Percentiles rank a stretch among this genome's conserved stretches.
Conservation (phyloP, 768 basidiomycete genomes). For the Gloeophyllum trabeum region DNA sequence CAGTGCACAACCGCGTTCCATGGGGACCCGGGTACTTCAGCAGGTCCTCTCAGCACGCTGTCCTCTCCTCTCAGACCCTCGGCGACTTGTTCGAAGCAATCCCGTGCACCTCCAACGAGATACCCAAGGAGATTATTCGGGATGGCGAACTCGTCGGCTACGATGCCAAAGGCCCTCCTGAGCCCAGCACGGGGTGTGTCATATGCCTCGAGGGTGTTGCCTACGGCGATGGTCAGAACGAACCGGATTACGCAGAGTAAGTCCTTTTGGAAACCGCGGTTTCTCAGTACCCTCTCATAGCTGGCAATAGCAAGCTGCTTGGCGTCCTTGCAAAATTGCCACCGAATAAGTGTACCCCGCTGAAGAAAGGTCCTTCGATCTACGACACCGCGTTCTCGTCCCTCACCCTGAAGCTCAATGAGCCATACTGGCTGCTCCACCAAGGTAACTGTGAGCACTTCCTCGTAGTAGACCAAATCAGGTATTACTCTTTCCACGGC, state of each 20-base stretch:
- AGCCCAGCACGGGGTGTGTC: conserved; percentile 26
- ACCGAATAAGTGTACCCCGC: conserved; percentile 14
- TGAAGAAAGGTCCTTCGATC: conserved; percentile 31
- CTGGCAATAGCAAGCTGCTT: neutral
- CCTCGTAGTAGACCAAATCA: conserved; percentile 59
- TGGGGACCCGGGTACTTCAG: conserved; percentile 51
- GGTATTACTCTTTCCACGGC: conserved; percentile 26
- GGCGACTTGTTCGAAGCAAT: conserved; percentile 47
- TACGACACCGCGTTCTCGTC: conserved; percentile 37
- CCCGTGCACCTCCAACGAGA: conserved; percentile 50
- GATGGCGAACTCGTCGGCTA: conserved; percentile 23
- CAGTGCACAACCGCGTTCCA: conserved; percentile 46
- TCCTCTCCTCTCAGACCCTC: conserved; percentile 65
- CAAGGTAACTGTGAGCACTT: conserved; percentile 78
- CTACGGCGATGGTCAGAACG: conserved; percentile 41
- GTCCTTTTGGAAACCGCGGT: neutral
- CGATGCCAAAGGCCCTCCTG: conserved; percentile 8
- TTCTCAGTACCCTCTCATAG: neutral
- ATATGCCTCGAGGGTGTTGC: conserved; percentile 51
- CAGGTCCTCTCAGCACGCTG: conserved; percentile 56
- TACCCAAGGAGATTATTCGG: conserved; percentile 28
- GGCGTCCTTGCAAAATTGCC: conserved; percentile 10
- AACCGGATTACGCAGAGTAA: conserved; percentile 51
- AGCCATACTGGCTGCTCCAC: conserved; percentile 79
- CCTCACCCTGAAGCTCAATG: conserved; percentile 49